A percentile compares a stretch with the other conserved stretches of the same genome.
Evolutionary conservation across 257 asterid species (phyloP).

Genomic region (Mentha longifolia): DNA sequence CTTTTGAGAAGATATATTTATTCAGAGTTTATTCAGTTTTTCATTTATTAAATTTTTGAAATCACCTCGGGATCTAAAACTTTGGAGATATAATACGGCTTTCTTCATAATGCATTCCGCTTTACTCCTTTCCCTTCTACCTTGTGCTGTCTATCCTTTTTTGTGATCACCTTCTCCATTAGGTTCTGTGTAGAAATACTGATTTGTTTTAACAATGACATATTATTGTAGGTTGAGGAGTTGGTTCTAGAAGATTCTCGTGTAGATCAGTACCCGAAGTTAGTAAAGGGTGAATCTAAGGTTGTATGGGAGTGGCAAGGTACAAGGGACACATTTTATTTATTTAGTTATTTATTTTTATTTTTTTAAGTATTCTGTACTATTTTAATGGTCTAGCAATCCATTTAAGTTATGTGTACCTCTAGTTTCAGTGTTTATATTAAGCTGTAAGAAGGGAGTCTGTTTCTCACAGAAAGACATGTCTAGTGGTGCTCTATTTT

Average conservation of each 20-base stretch:
- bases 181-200: slow-evolving; percentile 6
- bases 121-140: slow-evolving; percentile 7
- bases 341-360: no score
- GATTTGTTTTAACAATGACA: background rate
- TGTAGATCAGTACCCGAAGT: slow-evolving; percentile 77
- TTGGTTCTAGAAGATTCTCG: slow-evolving; percentile 91
- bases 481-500: background rate
- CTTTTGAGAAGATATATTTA: no score
- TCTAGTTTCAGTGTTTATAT: background rate
- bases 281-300: slow-evolving; percentile 87
- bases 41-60: no score
- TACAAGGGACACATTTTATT: slow-evolving; percentile 38
- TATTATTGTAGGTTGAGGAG: slow-evolving; percentile 68
- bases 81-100: slow-evolving; percentile 1
- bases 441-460: slow-evolving; percentile 3
- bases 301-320: slow-evolving; percentile 99
- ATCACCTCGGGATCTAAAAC: no score
- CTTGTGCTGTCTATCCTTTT: background rate
- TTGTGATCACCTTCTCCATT: slow-evolving; percentile 16
- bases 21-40: no score
- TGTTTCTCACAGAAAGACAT: background rate
- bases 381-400: background rate
- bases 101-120: slow-evolving; percentile 1
- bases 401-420: background rate
- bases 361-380: background rate